Evolutionary conservation across 169 alveolate species (phyloP), one percentile per base, ranked within the genome.

Genomic region (Cystoisospora suis): DNA sequence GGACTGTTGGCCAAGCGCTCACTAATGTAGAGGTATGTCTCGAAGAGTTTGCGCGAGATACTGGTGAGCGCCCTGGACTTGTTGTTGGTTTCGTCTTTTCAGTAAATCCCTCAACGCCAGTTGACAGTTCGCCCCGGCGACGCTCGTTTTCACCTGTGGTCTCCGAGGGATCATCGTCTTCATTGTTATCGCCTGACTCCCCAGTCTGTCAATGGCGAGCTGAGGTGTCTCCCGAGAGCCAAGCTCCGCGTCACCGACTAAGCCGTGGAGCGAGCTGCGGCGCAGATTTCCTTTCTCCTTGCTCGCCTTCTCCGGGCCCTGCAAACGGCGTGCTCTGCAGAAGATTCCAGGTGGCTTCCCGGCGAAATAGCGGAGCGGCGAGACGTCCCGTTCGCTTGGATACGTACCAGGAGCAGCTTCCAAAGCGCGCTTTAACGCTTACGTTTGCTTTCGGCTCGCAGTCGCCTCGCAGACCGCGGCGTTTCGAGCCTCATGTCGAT

Each of bases 101-200:
- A 65, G 77, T 1, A 9, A 6, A 17, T 4, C 77, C n/a, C n/a
- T n/a, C n/a, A n/a, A n/a, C n/a, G n/a, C n/a, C n/a, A n/a, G n/a
- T n/a, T 65, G 42, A 20, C n/a, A 44, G 2, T 1, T 65, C 77
- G 36, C n/a, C n/a, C 34, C 77, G n/a, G n/a, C 12, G 38, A 65
- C 77, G 34, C 44, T 65, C 77, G n/a, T 65, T 65, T 65, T 17
- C 77, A 23, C 77, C 77, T 32, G 77, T 65, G n/a, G 40, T 65
- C 34, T 65, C 77, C 77, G 34, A 15, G 77, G 34, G 77, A 7
- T 65, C 77, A 36, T 65, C 77, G 27, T 36, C 6, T n/a, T 65
- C 77, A 9, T 44, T 58, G 20, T 53, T 36, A 3, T 36, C 75
- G 5, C 29, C 75, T n/a, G 40, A 32, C 77, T 65, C 77, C 77